Base-by-base conservation (phyloP, 148 eudicot species). In the Amaranthus hypochondriacus region DNA sequence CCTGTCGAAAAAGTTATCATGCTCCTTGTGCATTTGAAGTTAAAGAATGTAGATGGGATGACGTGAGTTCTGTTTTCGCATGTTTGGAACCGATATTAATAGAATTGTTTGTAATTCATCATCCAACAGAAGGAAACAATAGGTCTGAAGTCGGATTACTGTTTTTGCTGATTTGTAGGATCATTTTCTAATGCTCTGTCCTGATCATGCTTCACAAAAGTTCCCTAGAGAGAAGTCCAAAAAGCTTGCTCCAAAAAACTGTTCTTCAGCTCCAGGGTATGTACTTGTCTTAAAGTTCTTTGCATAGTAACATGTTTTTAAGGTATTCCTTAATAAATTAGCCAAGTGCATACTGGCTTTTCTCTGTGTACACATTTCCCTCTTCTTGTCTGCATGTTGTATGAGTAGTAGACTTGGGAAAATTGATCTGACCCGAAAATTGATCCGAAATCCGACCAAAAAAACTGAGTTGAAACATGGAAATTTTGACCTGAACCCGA, bases 31-130 rank as follows among this genome's bases (percentile, higher is more conserved):
- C 97, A 55, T 73, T 74, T 56, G 84, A 79, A 52, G 66, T 85
- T 66, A 60, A 66, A 64, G 87, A 55, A 65, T 92, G 97, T 83
- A 88, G 93, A 90, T 95, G 98, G 98, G 96, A 95, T 67, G 68
- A 75, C 56, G 97, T 91, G 76, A 85, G 93, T 81, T 18, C 69
- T 7, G 71, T 60, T 59, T 71, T 50, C 65, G 47, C 58, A 5
- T 7, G 39, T 39, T 52, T 42, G 1, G 18, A 64, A 51, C 46
- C 7, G 44, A 53, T 42, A 61, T 2, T n/a, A 13, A 50, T 21
- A 9, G 18, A 51, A 7, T 21, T 75, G 68, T 4, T 69, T 62
- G 54, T 47, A 60, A 49, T n/a, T 7, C 4, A 57, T 11, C n/a
- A 5, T 8, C 28, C 60, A 50, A 48, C 50, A 46, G 47, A 5